Evolutionary conservation across 768 basidiomycete genomes (phyloP), one percentile per base, ranked within the genome.

Genomic region (Gyrodon lividus): DNA sequence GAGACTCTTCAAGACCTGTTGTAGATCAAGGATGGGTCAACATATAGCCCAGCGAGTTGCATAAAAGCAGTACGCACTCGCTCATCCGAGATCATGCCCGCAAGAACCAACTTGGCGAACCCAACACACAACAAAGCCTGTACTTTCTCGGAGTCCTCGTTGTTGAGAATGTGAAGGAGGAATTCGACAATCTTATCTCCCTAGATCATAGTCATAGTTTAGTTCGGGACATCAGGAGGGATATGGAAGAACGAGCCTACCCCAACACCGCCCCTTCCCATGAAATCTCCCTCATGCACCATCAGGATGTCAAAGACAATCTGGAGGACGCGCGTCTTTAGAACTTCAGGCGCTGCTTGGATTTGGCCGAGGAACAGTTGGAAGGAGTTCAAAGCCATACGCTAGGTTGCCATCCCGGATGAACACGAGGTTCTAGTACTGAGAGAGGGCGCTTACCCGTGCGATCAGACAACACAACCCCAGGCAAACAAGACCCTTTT

Each of bases 271-370:
- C 77, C 63, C 65, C 75, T 33, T 59, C 77, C 77, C 54, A 89
- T 75, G 65, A 89, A 77, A 43, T 78, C 78, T 39, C 72, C 76
- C 50, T 89, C 86, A 55, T 96, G 87, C 0, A 89, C 82, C 83
- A 93, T 93, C 46, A 95, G 70, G 33, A 92, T 76, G 66, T 97
- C 94, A 59, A 96, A 92, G 4, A 93, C 66, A 49, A 88, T 80
- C 60, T 92, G 83, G n/a, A 92, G 69, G n/a, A 89, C 76, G 42
- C 78, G 80, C 10, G 83, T 69, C 70, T 82, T 86, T 58, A 93
- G 76, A 1, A 76, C 72, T 31, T 86, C 84, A 0, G 87, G 81
- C 0, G 83, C 78, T 3, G 72, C 64, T 43, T 89, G 72, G 1
- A 90, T 74, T 68, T 95, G 92, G 35, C 83, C 80, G 44, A 83